phyloP scores from a whole-genome alignment of 1,284 basidiomycete species.

The Moniliella sp. region DNA sequence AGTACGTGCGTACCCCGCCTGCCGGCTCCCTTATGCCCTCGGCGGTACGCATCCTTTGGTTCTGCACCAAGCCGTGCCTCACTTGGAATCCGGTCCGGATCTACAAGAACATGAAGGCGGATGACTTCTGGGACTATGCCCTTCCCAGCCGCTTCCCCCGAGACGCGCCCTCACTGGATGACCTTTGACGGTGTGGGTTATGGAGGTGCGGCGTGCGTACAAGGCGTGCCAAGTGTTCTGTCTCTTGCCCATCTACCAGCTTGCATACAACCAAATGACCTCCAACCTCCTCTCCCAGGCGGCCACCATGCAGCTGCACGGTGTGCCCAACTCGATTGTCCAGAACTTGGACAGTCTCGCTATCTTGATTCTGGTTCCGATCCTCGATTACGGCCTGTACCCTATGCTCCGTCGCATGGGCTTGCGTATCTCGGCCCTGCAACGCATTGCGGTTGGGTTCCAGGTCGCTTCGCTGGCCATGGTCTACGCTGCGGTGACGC shows the following conservation, averaged over 20 bases:
- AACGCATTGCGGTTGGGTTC: constrained; percentile 39
- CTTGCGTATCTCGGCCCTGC: constrained; percentile 40
- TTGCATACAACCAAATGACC: constrained; percentile 37
- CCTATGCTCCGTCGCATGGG: constrained; percentile 48
- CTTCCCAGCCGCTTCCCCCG: constrained; percentile 36
- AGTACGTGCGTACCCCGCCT: constrained; percentile 50
- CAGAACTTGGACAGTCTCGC: constrained; percentile 56
- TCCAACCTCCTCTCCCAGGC: constrained; percentile 45
- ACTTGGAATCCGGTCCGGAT: constrained; percentile 30
- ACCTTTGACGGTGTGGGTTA: constrained; percentile 45
- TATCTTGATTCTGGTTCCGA: constrained; percentile 36
- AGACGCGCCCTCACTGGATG: constrained; percentile 34
- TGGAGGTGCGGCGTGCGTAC: constrained; percentile 57
- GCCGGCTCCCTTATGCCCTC: constrained; percentile 56
- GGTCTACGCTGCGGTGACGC: constrained; percentile 45
- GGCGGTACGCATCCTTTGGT: constrained; percentile 25
- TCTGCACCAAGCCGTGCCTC: constrained; percentile 30
- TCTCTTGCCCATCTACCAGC: constrained; percentile 43
- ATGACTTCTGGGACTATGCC: constrained; percentile 56
- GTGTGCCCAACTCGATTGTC: constrained; percentile 54
- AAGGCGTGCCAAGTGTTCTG: constrained; percentile 64
- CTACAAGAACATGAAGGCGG: constrained; percentile 35
- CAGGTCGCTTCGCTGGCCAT: constrained; percentile 38
- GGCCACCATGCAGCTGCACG: constrained; percentile 41
- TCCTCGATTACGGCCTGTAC: constrained; percentile 44